Percentiles rank a stretch among this genome's conserved stretches.
These are phyloP conservation scores for Platismatia glauca DNA, from an alignment of 495 filamentous ascomycete species.

Conservation along the genomic window DNA sequence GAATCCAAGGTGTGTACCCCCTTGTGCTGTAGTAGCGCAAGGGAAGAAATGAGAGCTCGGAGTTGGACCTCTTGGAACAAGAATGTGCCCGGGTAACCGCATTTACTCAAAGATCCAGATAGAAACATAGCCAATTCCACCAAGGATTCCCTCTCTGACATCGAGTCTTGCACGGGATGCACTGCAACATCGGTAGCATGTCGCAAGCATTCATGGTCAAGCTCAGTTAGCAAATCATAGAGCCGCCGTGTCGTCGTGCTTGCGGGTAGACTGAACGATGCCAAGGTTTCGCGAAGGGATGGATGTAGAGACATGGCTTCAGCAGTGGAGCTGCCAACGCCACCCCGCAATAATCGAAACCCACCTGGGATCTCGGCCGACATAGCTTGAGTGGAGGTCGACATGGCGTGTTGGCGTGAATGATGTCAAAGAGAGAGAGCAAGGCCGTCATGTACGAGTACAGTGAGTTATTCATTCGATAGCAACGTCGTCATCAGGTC, in stretches of 20 bases:
- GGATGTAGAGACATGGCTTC: background rate
- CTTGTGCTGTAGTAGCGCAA: slow-evolving; percentile 13
- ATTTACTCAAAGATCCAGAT: slow-evolving; percentile 9
- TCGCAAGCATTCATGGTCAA: slow-evolving; percentile 13
- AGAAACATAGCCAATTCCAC: slow-evolving; percentile 1
- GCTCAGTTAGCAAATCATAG: background rate
- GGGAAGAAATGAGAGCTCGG: slow-evolving; percentile 12
- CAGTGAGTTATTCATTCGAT: background rate
- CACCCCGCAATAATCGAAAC: background rate
- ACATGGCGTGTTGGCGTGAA: background rate
- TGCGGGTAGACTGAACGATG: background rate
- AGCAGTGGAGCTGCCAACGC: background rate
- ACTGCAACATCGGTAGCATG: background rate
- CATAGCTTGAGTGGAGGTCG: background rate
- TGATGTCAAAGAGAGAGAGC: background rate
- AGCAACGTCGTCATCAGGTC: background rate
- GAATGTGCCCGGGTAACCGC: background rate
- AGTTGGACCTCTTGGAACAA: slow-evolving; percentile 12
- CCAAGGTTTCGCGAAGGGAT: background rate
- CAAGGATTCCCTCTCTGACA: slow-evolving; percentile 1
- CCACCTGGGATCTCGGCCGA: background rate
- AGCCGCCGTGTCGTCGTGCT: background rate
- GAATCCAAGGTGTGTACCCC: slow-evolving; percentile 7
- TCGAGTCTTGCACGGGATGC: background rate
- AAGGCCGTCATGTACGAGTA: background rate